Evolutionary conservation across 768 basidiomycete species (phyloP).

Genomic region (Mycena olivaceomarginata): DNA sequence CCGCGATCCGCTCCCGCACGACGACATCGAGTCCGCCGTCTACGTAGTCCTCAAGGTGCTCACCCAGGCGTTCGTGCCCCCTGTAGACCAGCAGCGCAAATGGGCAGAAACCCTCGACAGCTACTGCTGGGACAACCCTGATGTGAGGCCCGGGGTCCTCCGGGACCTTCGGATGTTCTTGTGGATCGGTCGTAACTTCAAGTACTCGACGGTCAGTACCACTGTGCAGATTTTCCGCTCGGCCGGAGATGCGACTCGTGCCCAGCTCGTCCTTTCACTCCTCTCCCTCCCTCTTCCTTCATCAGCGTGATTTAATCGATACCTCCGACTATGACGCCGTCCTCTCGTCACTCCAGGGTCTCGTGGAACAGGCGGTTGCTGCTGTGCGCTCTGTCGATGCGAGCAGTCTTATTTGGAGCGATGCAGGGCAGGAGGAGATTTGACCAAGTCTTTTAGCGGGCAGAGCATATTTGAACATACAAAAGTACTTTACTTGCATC

Average conservation of each 20-base stretch:
- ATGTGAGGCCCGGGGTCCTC: neutral
- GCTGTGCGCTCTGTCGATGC: slow-evolving; percentile 24
- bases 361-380: slow-evolving; percentile 28
- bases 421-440: slow-evolving; percentile 9
- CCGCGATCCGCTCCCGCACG: slow-evolving; percentile 32
- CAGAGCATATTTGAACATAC: neutral
- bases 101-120: slow-evolving; percentile 7
- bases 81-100: neutral
- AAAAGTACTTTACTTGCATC: too few species aligned
- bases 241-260: slow-evolving; percentile 8
- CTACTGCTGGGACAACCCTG: slow-evolving; percentile 24
- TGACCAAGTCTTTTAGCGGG: slow-evolving; percentile 3
- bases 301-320: neutral
- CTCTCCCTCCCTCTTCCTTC: slow-evolving; percentile 31
- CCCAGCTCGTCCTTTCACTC: slow-evolving; percentile 19
- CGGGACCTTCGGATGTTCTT: neutral
- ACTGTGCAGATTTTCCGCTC: slow-evolving; percentile 10
- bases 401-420: slow-evolving; percentile 3
- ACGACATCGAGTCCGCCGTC: slow-evolving; percentile 37
- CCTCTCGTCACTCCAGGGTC: slow-evolving; percentile 22
- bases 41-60: slow-evolving; percentile 39
- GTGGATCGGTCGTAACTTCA: neutral
- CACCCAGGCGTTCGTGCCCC: slow-evolving; percentile 29
- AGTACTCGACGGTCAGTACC: neutral
- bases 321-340: slow-evolving; percentile 3